phyloP scores from a whole-genome alignment of 148 eudicot genomes.

The Tetragonia tetragonoides region DNA sequence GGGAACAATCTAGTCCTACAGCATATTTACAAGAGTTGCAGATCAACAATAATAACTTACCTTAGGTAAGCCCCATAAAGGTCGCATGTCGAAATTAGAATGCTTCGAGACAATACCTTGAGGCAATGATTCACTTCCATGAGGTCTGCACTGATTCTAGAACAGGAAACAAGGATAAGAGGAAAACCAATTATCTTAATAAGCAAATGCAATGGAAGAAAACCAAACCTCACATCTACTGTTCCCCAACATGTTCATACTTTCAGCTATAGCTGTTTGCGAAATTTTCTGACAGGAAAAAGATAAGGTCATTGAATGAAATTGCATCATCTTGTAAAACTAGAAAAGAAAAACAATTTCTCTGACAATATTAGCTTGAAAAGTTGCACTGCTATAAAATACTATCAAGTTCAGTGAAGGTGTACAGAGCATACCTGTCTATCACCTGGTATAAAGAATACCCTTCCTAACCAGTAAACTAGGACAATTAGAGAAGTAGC shows the following conservation, averaged over 20 bases:
- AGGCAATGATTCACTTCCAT: constrained; percentile 77
- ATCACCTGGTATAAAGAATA: constrained; percentile 31
- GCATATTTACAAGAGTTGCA: neutral
- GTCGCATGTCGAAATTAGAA: constrained; percentile 83
- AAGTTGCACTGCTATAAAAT: neutral
- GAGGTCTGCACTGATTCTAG: constrained; percentile 64
- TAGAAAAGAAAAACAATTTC: neutral
- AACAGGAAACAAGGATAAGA: constrained; percentile 27
- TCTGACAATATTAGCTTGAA: neutral
- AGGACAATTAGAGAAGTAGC: constrained; percentile 36
- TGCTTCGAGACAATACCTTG: constrained; percentile 56
- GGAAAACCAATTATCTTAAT: neutral
- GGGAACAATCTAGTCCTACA: neutral
- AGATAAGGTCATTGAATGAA: constrained; percentile 8
- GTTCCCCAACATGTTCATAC: constrained; percentile 16
- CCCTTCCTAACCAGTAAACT: constrained; percentile 37
- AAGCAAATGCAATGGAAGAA: constrained; percentile 16
- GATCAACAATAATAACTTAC: constrained; percentile 31
- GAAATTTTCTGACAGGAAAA: constrained; percentile 39
- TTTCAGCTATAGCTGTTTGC: constrained; percentile 20
- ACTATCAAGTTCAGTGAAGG: neutral
- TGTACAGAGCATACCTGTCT: constrained; percentile 34
- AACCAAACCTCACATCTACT: constrained; percentile 30
- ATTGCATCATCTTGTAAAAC: neutral
- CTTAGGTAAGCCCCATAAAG: constrained; percentile 85